These are phyloP conservation scores for Sugiyamaella novakii DNA, from an alignment of 1,139 yeast genomes.

Conservation along the genomic window DNA sequence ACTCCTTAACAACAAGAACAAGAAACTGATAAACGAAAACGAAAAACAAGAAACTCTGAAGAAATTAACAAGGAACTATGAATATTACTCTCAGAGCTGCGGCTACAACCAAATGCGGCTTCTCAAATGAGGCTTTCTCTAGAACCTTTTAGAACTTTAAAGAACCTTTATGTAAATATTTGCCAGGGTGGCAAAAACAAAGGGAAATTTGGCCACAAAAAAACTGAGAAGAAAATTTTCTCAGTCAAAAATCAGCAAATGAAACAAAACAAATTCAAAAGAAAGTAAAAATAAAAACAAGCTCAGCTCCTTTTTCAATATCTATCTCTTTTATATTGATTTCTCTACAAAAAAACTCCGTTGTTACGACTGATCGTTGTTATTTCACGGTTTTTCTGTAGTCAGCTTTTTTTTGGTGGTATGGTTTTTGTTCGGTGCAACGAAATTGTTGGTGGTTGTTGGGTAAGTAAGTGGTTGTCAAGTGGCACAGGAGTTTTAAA, in stretches of 20 bases:
- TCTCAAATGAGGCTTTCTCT: no score
- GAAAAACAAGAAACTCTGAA: conserved; percentile 2
- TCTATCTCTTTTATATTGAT: neutral
- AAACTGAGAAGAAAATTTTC: neutral
- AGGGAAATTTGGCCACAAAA: neutral
- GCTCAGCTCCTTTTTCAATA: neutral
- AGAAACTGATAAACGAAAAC: neutral
- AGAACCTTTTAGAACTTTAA: conserved; percentile 7
- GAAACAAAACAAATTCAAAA: neutral
- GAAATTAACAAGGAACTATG: neutral
- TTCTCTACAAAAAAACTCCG: neutral
- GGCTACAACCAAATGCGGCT: no score
- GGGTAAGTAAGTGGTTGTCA: conserved; percentile 13
- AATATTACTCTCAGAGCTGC: no score
- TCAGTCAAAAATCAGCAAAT: neutral
- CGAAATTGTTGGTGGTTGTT: conserved; percentile 12
- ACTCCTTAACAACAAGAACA: neutral
- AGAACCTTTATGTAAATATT: neutral
- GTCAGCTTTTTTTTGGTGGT: neutral
- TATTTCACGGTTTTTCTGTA: neutral
- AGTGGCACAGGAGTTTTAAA: conserved; percentile 8
- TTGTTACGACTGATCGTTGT: neutral
- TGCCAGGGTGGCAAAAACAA: conserved; percentile 8
- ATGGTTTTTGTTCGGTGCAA: conserved; percentile 3
- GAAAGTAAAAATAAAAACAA: neutral